Base-by-base conservation (phyloP, 108 stramenopile genomes). In the Discostella pseudostelligera region DNA sequence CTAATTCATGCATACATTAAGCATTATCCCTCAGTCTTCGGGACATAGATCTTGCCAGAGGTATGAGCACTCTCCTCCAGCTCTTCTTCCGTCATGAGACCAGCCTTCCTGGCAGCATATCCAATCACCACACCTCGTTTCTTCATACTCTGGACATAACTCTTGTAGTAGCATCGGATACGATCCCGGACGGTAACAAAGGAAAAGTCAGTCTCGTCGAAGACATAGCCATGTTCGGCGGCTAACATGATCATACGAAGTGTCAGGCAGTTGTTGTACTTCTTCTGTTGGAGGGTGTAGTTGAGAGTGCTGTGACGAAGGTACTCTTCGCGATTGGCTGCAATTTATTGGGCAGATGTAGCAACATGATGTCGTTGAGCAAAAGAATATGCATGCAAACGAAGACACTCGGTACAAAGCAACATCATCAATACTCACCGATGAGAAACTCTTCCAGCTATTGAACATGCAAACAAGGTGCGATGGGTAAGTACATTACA, bases 101-200 rank as follows among this genome's bases (percentile, higher is more conserved):
- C 90, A 8, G 87, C 86, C 70, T 87, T 80, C 59, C 75, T 75
- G 3, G 79, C 79, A 13, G 75, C 82, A 62, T 72, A 65, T 42
- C 78, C 69, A 72, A 88, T 74, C 13, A 78, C 81, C 17, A 86
- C 39, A 6, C 92, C 92, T 28, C 85, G 69, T 59, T 93, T 93
- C 46, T 89, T 82, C 59, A 83, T 86, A 11, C 82, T 84, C 55
- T 93, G 92, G 0, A 93, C 92, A 58, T 89, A 93, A 21, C 73
- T 76, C 81, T 93, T 93, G 75, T 85, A 93, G 70, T 93, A 93
- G 74, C 92, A 93, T 8, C 92, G 81, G 57, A 93, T 93, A 16
- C 92, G 77, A 80, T 93, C 92, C 9, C 92, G 84, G 40, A 93
- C 87, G 25, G 89, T 79, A 8, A 88, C 87, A 82, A 93, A 93